Base-by-base conservation (phyloP, 2,329 filamentous ascomycete genomes). In the Talaromyces piceae region DNA sequence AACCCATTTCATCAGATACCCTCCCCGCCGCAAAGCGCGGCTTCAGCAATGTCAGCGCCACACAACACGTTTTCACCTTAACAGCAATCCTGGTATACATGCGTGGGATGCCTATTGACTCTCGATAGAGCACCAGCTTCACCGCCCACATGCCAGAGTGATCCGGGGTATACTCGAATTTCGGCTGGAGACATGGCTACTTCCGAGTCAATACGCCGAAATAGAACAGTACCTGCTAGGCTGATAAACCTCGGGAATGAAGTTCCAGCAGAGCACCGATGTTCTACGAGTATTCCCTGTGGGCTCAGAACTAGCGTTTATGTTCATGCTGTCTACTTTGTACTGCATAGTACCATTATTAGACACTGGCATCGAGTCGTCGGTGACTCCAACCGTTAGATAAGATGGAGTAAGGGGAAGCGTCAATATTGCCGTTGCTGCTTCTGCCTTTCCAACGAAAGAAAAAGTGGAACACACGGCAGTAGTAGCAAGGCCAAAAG, bases 151-250 rank as follows among this genome's bases (percentile, higher is more conserved):
- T 56, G 9, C 53, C 52, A 25, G 45, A 41, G n/a, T 33, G 22
- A 3, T 57, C 58, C 26, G 56, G 47, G 20, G 52, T 57, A 53
- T 58, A 66, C 1, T 60, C 50, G 37, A 65, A 65, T 1, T 46
- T 49, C 0, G 66, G 64, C 5, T 53, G 41, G 8, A 69, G 56
- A 6, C 54, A 43, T 9, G 33, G 27, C 6, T 57, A 58, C 45
- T 64, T 58, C 5, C 61, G 51, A 1, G 56, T 51, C 5, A 70
- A 41, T 1, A 66, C 58, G 9, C 63, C 64, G 49, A 68, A 69
- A 47, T 57, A 62, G 16, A 66, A 70, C 5, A 69, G 41, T 1
- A 61, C 56, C 18, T 61, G 53, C 4, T 55, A 47, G n/a, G 49
- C 45, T 7, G 47, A 51, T 44, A 66, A 28, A 2, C 20, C 39